phyloP scores from a whole-genome alignment of 352 stramenopile genomes.

The Phytophthora chlamydospora region DNA sequence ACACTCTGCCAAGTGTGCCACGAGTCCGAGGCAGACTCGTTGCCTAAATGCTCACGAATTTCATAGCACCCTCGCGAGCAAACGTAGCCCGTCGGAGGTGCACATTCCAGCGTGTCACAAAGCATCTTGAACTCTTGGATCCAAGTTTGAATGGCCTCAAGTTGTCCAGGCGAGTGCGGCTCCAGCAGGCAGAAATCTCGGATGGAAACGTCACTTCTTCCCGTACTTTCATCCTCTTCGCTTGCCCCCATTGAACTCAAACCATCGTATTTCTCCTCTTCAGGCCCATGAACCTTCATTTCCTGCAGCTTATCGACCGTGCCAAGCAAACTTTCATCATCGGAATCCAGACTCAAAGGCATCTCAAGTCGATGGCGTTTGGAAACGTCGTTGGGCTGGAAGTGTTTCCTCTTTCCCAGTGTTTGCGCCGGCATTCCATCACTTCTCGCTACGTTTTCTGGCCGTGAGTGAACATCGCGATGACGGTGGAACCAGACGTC shows the following conservation, averaged over 20 bases:
- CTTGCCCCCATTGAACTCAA: neutral
- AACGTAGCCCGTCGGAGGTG: conserved; percentile 2
- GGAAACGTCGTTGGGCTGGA: neutral
- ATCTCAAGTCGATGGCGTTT: conserved; percentile 1
- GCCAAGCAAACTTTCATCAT: neutral
- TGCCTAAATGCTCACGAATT: neutral
- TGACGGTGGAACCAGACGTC: conserved; percentile 13
- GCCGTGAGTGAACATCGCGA: neutral
- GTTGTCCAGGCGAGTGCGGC: conserved; percentile 7
- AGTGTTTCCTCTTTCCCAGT: conserved; percentile 4
- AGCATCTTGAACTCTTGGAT: conserved; percentile 5
- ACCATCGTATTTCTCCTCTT: neutral
- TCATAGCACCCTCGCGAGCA: conserved; percentile 8
- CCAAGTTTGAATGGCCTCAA: conserved; percentile 8
- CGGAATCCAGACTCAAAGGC: neutral
- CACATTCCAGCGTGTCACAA: conserved; percentile 3
- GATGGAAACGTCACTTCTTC: neutral
- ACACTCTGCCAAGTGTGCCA: conserved; percentile 1
- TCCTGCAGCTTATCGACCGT: neutral
- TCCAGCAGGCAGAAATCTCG: conserved; percentile 12
- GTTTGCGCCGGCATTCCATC: neutral
- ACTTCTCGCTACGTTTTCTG: no score
- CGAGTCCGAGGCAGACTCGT: neutral
- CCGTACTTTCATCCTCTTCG: neutral
- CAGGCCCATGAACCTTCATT: neutral